These are phyloP conservation scores for Dactylonectria estremocensis DNA, from an alignment of 2,329 filamentous ascomycete species.

Conservation along the genomic window DNA sequence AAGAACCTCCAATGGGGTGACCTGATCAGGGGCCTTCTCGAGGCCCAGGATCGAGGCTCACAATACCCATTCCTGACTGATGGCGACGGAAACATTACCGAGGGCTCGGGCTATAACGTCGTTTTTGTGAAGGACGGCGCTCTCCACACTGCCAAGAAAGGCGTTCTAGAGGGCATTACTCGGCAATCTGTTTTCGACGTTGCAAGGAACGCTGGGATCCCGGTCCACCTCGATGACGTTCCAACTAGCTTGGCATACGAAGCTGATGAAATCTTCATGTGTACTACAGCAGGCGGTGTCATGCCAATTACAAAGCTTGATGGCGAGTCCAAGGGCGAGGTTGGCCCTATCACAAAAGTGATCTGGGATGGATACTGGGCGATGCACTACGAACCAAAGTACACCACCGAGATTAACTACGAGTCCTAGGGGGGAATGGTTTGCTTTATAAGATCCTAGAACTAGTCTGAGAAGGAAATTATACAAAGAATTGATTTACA, in stretches of 20 bases:
- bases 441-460: too few species aligned
- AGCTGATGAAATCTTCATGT: conserved; percentile 67
- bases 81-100: conserved; percentile 64
- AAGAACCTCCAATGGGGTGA: conserved; percentile 69
- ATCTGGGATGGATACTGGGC: conserved; percentile 68
- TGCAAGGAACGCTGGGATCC: too few species aligned
- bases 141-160: conserved; percentile 63
- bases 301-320: conserved; percentile 67
- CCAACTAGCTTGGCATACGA: too few species aligned
- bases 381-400: conserved; percentile 59
- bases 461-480: too few species aligned
- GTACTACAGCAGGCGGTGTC: conserved; percentile 66
- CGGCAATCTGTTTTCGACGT: conserved; percentile 64
- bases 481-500: too few species aligned
- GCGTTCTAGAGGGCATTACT: conserved; percentile 64
- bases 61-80: conserved; percentile 66
- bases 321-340: conserved; percentile 56
- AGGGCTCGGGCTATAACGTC: conserved; percentile 67
- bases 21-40: conserved; percentile 60
- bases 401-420: conserved; percentile 55
- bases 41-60: conserved; percentile 63
- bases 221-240: too few species aligned
- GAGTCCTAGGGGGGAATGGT: too few species aligned
- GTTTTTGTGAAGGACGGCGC: conserved; percentile 61
- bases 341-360: conserved; percentile 61